Evolutionary conservation across 2,329 filamentous ascomycete genomes (phyloP).

Genomic region (Cytospora piceae): DNA sequence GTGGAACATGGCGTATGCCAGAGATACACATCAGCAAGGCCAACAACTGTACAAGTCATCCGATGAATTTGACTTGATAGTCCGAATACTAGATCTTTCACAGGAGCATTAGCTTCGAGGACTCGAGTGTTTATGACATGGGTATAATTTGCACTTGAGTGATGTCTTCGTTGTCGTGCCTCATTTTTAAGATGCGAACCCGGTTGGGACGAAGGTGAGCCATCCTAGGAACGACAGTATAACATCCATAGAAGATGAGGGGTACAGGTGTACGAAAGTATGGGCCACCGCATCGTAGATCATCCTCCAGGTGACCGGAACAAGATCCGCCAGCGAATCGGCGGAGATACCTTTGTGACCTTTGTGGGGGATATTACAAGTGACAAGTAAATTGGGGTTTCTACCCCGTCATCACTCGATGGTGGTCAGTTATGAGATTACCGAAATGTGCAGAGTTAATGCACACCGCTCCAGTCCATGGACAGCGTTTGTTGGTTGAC

Average conservation of each 20-base stretch:
- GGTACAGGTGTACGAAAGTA: conserved; percentile 7
- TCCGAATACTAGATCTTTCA: not conserved
- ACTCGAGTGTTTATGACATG: not conserved
- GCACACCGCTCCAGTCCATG: not conserved
- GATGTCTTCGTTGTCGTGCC: not conserved
- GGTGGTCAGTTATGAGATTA: conserved; percentile 1
- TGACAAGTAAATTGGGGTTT: conserved; percentile 1
- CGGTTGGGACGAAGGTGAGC: not conserved
- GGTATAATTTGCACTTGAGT: not conserved
- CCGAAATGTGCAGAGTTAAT: not conserved
- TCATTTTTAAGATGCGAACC: not conserved
- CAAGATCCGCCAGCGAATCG: conserved; percentile 12
- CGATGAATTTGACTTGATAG: not conserved
- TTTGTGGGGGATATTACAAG: not conserved
- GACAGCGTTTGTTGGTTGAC: not conserved
- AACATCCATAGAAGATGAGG: not conserved
- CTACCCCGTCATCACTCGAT: not conserved
- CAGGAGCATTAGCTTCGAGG: not conserved
- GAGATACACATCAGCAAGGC: conserved; percentile 11
- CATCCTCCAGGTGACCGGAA: conserved; percentile 15
- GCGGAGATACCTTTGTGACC: conserved; percentile 16
- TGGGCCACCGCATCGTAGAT: conserved; percentile 10
- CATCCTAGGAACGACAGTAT: not conserved
- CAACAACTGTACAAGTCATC: conserved; percentile 1
- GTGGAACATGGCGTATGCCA: conserved; percentile 27